Conservation (phyloP, 208 protist species). For the Wallacemonas sp. region DNA sequence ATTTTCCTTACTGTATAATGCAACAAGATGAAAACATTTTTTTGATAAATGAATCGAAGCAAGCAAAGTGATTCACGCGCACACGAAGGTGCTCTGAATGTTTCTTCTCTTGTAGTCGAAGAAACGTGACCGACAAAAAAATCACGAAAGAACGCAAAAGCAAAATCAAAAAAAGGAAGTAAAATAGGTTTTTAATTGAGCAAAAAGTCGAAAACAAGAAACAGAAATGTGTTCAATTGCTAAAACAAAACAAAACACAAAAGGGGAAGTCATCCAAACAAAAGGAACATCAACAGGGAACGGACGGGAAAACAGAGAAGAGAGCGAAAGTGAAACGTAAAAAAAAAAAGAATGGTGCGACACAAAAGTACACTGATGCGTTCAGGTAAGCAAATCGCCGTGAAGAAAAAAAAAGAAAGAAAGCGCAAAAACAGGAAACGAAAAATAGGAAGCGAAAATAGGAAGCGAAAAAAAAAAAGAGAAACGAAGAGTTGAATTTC, state of each 20-base stretch:
- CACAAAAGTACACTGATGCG: too few relatives aligned
- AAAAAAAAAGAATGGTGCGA: not conserved
- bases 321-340: not conserved
- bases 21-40: conserved; percentile 18
- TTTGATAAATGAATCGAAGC: conserved; percentile 7
- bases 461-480: too few relatives aligned
- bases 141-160: conserved; percentile 5
- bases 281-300: not conserved
- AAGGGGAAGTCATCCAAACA: conserved; percentile 12
- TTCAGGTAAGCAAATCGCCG: too few relatives aligned
- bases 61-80: not conserved
- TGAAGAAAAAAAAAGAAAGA: too few relatives aligned
- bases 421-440: too few relatives aligned
- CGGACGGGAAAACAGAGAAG: conserved; percentile 2
- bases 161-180: conserved; percentile 11
- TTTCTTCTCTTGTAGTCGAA: not conserved
- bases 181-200: conserved; percentile 17
- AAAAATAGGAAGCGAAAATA: too few relatives aligned
- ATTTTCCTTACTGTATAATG: not conserved
- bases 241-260: conserved; percentile 10
- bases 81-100: too few relatives aligned
- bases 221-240: conserved; percentile 15
- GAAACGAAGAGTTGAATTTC: too few relatives aligned
- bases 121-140: conserved; percentile 18
- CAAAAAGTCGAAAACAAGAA: conserved; percentile 16